A percentile compares a stretch with the other conserved stretches of the same genome.
Conservation (phyloP, 768 basidiomycete genomes). For the Trametes elegans region DNA sequence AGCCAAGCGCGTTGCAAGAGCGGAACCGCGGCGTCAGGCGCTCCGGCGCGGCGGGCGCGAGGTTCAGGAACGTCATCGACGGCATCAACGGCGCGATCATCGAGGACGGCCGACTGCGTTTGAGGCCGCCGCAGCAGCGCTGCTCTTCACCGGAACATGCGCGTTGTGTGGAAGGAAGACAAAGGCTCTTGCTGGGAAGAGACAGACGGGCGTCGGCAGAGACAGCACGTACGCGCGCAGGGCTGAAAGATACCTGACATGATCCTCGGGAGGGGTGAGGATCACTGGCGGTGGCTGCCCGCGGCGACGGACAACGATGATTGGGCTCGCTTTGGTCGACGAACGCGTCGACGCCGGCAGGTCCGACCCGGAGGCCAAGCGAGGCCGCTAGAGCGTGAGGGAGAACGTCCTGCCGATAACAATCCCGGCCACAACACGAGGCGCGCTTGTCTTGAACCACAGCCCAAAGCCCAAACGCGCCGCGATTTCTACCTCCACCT, state of each 20-base stretch:
- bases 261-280: slow-evolving; percentile 6
- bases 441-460: slow-evolving; percentile 15
- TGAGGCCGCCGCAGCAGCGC: no score
- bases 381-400: slow-evolving; percentile 13
- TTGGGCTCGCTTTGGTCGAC: not conserved
- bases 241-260: slow-evolving; percentile 11
- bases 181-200: no score
- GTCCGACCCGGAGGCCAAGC: slow-evolving; percentile 16
- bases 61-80: slow-evolving; percentile 1
- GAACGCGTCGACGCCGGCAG: slow-evolving; percentile 9
- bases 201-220: no score
- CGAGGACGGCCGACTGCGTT: no score
- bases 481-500: slow-evolving; percentile 22
- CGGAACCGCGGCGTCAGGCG: not conserved
- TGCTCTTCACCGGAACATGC: not conserved
- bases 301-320: not conserved
- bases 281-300: not conserved
- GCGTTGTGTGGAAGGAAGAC: not conserved
- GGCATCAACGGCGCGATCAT: not conserved
- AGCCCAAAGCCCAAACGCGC: slow-evolving; percentile 1
- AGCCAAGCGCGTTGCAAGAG: not conserved
- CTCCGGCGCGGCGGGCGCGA: not conserved
- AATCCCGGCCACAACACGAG: slow-evolving; percentile 18
- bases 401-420: slow-evolving; percentile 22
- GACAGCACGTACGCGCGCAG: not conserved